Base-by-base conservation (phyloP, 2,329 filamentous ascomycete species). In the Ceratocystiopsis sp. region DNA sequence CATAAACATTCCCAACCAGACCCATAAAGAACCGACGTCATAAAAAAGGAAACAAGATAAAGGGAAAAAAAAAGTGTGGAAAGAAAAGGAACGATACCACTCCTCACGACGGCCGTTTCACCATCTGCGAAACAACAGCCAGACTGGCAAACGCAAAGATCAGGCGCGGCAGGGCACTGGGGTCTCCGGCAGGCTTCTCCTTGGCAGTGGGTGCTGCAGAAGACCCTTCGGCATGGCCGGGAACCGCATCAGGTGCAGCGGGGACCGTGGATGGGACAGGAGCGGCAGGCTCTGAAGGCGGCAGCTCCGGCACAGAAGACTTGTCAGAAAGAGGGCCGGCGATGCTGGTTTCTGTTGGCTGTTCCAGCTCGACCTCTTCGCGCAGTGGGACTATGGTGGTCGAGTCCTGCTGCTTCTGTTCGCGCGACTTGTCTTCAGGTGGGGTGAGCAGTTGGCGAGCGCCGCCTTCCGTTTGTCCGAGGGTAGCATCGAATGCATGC, bases 131-230 rank as follows among this genome's bases (percentile, higher is more conserved):
- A 3, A 53, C 43, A 35, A 56, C 45, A 4, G 51, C 50, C 49
- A 54, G 42, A 21, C 56, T 52, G 4, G 56, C 56, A 47, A 59
- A 50, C 39, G 57, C 37, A 50, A 56, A 50, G 48, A 57, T 51
- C 41, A 59, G 50, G 16, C 51, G 44, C 0, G 55, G 53, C 29
- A 58, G 43, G 4, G 21, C 21, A 21, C 21, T 21, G 21, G 21
- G 4, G 8, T 21, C 21, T 8, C 21, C 8, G 8, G 21, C 21
- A 21, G 21, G 4, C 21, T 4, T 4, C 8, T 21, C 21, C 21
- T 21, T 8, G 21, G 8, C 21, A 21, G 8, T 8, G 8, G 8
- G 21, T 4, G 21, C 21, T 21, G 4, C 21, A 21, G 21, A 21
- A 8, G 21, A 8, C 4, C 21, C 21, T 21, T 21, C 21, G 21